Evolutionary conservation across 805 yeast species (phyloP).

Genomic region (Starmerella asiatica): DNA sequence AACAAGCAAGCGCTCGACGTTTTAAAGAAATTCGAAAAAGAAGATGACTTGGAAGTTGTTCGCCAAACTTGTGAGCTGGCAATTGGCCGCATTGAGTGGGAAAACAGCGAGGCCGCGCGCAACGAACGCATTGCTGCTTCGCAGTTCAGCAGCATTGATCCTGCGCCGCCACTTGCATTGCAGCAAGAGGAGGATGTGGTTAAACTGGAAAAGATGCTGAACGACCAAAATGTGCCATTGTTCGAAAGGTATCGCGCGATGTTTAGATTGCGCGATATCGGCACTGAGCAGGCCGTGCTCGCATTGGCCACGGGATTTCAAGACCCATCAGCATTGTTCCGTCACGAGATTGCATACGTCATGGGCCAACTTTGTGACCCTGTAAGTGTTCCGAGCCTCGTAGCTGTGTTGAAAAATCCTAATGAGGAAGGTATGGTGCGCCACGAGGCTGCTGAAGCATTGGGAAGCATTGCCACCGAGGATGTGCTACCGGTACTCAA

Average conservation of each 20-base stretch:
- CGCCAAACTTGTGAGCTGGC: slow-evolving; percentile 97
- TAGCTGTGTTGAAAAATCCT: slow-evolving; percentile 63
- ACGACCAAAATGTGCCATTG: slow-evolving; percentile 62
- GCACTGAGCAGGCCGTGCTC: slow-evolving; percentile 79
- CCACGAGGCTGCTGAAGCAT: slow-evolving; percentile 98
- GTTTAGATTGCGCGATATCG: slow-evolving; percentile 94
- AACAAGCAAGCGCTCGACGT: slow-evolving; percentile 58
- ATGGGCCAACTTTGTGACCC: slow-evolving; percentile 96
- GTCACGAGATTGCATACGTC: slow-evolving; percentile 96
- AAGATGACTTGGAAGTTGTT: slow-evolving; percentile 77
- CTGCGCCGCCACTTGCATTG: slow-evolving; percentile 93
- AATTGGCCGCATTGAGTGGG: slow-evolving; percentile 89
- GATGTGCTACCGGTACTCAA: slow-evolving; percentile 84
- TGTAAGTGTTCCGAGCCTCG: slow-evolving; percentile 73
- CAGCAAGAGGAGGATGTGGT: slow-evolving; percentile 46
- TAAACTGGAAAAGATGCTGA: slow-evolving; percentile 53
- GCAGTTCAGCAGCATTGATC: slow-evolving; percentile 79
- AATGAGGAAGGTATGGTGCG: slow-evolving; percentile 96
- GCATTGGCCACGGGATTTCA: slow-evolving; percentile 84
- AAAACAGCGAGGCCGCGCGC: slow-evolving; percentile 50
- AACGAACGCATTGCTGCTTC: slow-evolving; percentile 62
- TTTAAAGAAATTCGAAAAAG: slow-evolving; percentile 47
- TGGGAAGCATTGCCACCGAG: slow-evolving; percentile 92
- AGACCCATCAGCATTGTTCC: slow-evolving; percentile 85
- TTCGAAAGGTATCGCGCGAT: slow-evolving; percentile 95